Percentiles rank a stretch among this genome's conserved stretches.
Evolutionary conservation across 192 early-diverging fungal genomes (phyloP).

Genomic region (Umbelopsis sp.): DNA sequence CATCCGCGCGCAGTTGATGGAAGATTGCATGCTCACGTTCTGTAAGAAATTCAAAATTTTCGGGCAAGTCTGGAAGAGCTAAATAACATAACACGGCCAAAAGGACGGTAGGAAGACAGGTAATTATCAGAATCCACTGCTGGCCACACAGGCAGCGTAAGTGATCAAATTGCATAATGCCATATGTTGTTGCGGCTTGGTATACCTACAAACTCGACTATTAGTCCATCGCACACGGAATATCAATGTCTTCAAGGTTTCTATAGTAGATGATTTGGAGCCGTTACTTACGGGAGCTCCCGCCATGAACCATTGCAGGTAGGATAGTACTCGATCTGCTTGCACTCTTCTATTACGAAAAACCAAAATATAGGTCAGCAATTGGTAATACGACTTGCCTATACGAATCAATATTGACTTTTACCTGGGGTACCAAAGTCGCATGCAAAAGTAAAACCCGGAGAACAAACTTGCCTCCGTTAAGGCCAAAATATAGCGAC

Average conservation of each 20-base stretch:
- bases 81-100: constrained; percentile 57
- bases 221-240: too few relatives aligned
- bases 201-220: constrained; percentile 38
- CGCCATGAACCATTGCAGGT: background rate
- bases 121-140: constrained; percentile 74
- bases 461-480: constrained; percentile 62
- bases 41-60: constrained; percentile 46
- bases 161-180: constrained; percentile 60
- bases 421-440: constrained; percentile 47
- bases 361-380: background rate
- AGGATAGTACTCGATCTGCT: too few relatives aligned
- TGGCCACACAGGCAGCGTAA: constrained; percentile 58
- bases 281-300: constrained; percentile 10
- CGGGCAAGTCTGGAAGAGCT: constrained; percentile 52
- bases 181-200: constrained; percentile 66
- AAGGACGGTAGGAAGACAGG: constrained; percentile 61
- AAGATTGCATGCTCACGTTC: constrained; percentile 44
- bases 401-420: background rate
- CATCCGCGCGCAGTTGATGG: constrained; percentile 49
- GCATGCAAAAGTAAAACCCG: constrained; percentile 56
- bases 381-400: background rate
- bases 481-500: constrained; percentile 62
- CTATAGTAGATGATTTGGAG: too few relatives aligned
- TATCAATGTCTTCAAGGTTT: too few relatives aligned
- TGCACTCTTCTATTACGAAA: too few relatives aligned